Evolutionary conservation across 805 yeast species (phyloP), one percentile per base, ranked within the genome.

Genomic region (Metschnikowia drakensbergensis): DNA sequence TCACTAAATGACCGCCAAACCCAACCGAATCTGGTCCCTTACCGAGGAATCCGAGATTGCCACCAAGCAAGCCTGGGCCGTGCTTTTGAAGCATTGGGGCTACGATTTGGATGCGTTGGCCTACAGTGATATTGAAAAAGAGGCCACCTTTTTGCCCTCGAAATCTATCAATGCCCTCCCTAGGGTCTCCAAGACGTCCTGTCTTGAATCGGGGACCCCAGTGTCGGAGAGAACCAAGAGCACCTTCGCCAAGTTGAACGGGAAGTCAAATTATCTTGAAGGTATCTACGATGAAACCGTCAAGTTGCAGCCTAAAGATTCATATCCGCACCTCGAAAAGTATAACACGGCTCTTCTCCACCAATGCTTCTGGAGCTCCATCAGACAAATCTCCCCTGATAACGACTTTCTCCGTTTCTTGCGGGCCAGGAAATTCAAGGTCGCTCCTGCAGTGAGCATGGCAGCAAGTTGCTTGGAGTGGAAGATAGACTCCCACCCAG

Each of bases 51-150:
- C 86, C 62, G 91, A 86, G 59, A 58, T 75, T 44, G 73, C 75
- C 17, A 66, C 86, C 60, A 87, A 87, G 64, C 88, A 84, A 58
- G 74, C 78, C 4, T 87, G 91, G 90, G 82, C 84, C 43, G 75
- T 81, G 57, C 58, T 82, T 41, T 68, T 86, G 54, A 80, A 79
- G 54, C 78, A 50, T 6, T 53, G 49, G 33, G 59, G 60, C 33
- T 55, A 55, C 49, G 57, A 51, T 22, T 45, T 55, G 43, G 57
- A 51, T 38, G 33, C 47, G 35, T 22, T 49, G 7, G 34, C 56
- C 23, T 46, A 40, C 47, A 37, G 29, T 2, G 58, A 55, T 28
- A 33, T 55, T 25, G 57, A 50, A 31, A 42, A 54, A 5, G 10
- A 29, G 0, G 25, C 46, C 30, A 49, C 33, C 39, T 54, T 50